Evolutionary conservation across 257 asterid genomes (phyloP).

Genomic region (Nicotiana undulata): DNA sequence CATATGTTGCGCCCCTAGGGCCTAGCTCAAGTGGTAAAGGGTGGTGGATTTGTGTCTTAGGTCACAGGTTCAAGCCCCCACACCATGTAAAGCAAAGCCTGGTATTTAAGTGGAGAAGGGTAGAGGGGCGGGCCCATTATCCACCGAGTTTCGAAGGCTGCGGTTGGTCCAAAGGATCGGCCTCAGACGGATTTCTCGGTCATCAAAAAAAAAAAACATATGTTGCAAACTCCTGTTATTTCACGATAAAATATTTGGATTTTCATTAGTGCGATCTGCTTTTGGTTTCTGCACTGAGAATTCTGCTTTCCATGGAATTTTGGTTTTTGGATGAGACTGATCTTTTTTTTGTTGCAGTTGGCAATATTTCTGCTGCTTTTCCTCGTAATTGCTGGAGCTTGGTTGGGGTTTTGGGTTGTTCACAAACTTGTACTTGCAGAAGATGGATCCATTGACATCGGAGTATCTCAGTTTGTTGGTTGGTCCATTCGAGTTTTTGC

Average conservation of each 20-base stretch:
- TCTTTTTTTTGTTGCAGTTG: constrained; percentile 53
- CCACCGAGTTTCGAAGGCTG: no score
- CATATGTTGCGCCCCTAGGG: no score
- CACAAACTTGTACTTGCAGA: constrained; percentile 75
- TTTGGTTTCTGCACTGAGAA: constrained; percentile 11
- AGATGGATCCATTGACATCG: constrained; percentile 66
- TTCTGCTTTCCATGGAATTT: neutral
- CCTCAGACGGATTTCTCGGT: no score
- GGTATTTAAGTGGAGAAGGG: no score
- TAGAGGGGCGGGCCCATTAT: no score
- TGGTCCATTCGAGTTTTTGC: constrained; percentile 79
- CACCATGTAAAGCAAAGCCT: no score
- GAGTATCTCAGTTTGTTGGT: constrained; percentile 62
- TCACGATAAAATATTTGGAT: neutral
- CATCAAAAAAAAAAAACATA: neutral
- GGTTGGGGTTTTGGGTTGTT: constrained; percentile 91
- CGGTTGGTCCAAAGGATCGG: no score
- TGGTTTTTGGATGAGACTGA: constrained; percentile 10
- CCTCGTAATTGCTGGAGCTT: constrained; percentile 72
- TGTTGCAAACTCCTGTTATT: neutral
- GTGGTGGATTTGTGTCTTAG: no score
- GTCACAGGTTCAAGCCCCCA: no score
- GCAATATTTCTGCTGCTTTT: constrained; percentile 52
- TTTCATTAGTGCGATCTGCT: neutral
- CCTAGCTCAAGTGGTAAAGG: no score